These are phyloP conservation scores for Ceratobasidium sp. DNA, from an alignment of 1,284 basidiomycete genomes.

Conservation along the genomic window DNA sequence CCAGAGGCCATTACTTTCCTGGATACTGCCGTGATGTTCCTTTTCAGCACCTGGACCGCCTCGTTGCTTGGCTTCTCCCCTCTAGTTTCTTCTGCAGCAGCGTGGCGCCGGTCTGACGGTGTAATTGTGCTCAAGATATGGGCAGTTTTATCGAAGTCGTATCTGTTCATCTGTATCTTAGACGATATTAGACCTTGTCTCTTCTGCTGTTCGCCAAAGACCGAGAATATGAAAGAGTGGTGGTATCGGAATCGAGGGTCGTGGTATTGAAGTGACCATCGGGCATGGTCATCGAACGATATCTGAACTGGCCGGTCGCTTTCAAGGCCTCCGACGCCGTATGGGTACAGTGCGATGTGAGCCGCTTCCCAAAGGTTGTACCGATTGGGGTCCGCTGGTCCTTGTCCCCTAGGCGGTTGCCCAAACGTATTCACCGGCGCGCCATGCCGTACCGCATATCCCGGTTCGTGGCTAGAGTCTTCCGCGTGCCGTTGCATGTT, in stretches of 20 bases:
- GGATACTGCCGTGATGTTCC: constrained; percentile 41
- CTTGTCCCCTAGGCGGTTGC: background rate
- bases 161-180: constrained; percentile 46
- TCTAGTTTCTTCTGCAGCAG: constrained; percentile 47
- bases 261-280: constrained; percentile 59
- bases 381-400: background rate
- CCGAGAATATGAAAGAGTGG: constrained; percentile 57
- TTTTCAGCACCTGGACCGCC: too few relatives aligned
- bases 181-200: constrained; percentile 45
- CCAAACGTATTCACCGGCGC: constrained; percentile 37
- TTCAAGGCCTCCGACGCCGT: constrained; percentile 60
- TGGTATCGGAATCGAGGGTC: constrained; percentile 57
- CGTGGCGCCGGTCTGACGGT: constrained; percentile 40
- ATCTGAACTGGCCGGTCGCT: constrained; percentile 50
- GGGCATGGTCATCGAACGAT: constrained; percentile 55
- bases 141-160: constrained; percentile 34
- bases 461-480: background rate
- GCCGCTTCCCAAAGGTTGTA: constrained; percentile 54
- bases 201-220: constrained; percentile 57
- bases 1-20: constrained; percentile 48
- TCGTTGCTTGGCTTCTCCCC: background rate
- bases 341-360: constrained; percentile 61
- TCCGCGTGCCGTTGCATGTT: too few relatives aligned
- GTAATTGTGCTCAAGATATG: constrained; percentile 14
- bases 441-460: constrained; percentile 45